phyloP scores from a whole-genome alignment of 441 rosid species.

The Euphorbia neoarborescens region DNA sequence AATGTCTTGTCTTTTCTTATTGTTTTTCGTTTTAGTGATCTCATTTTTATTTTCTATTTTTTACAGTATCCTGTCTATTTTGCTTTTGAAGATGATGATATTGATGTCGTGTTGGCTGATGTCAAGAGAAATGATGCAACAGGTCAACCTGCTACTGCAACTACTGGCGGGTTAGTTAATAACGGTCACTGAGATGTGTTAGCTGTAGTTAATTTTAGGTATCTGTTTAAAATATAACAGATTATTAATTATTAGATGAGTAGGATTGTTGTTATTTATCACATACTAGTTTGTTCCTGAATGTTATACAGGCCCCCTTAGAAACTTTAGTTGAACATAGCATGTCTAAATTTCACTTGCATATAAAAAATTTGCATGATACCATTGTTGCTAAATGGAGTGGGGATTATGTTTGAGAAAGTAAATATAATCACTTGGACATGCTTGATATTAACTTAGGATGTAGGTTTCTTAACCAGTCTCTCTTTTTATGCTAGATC shows the following conservation, averaged over 20 bases:
- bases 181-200: neutral
- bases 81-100: conserved; percentile 82
- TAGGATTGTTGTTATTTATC: neutral
- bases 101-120: conserved; percentile 66
- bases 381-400: neutral
- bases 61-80: conserved; percentile 91
- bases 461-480: neutral
- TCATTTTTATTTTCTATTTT: neutral
- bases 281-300: neutral
- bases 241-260: conserved; percentile 9
- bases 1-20: neutral
- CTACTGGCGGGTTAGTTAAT: conserved; percentile 86
- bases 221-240: neutral
- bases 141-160: conserved; percentile 95
- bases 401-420: neutral
- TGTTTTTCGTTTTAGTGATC: neutral
- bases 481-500: neutral
- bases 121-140: conserved; percentile 72
- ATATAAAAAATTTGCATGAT: neutral
- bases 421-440: neutral
- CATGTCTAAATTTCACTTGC: neutral
- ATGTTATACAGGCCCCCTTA: neutral
- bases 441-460: conserved; percentile 3
- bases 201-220: conserved; percentile 2
- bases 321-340: neutral